Evolutionary conservation across 805 yeast genomes (phyloP).

Genomic region (Wickerhamiella australiensis): DNA sequence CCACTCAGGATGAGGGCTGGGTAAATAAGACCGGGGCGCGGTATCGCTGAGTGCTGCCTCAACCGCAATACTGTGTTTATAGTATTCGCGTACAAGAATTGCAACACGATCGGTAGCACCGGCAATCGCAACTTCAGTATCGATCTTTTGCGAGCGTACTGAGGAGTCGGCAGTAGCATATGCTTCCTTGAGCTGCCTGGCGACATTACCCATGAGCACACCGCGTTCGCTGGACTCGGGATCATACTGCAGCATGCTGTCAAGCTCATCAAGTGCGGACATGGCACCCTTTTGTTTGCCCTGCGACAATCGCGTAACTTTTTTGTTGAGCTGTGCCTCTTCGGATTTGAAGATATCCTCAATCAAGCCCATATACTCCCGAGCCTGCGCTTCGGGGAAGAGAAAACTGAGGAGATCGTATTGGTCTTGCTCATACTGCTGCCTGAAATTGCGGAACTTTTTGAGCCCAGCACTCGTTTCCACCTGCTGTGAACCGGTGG

Average conservation of each 20-base stretch:
- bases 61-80: constrained; percentile 49
- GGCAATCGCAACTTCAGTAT: constrained; percentile 58
- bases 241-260: constrained; percentile 30
- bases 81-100: constrained; percentile 51
- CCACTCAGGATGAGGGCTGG: constrained; percentile 45
- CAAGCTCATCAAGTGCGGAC: constrained; percentile 48
- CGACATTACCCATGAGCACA: constrained; percentile 41
- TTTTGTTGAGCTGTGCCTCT: constrained; percentile 19
- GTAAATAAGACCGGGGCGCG: constrained; percentile 58
- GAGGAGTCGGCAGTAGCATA: neutral
- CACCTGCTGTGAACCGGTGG: constrained; percentile 8
- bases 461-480: constrained; percentile 14
- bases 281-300: constrained; percentile 33
- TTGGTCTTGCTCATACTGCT: constrained; percentile 3
- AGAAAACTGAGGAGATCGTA: neutral
- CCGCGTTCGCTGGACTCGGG: constrained; percentile 16
- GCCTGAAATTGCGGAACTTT: constrained; percentile 18
- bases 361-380: constrained; percentile 10
- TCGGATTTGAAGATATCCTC: constrained; percentile 13
- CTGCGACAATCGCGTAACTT: constrained; percentile 19
- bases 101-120: constrained; percentile 63
- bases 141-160: constrained; percentile 29
- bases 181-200: constrained; percentile 25
- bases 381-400: constrained; percentile 2
- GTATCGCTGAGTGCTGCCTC: constrained; percentile 38